Base-by-base conservation (phyloP, 2,329 filamentous ascomycete genomes). In the Sporothrix brunneoviolacea region DNA sequence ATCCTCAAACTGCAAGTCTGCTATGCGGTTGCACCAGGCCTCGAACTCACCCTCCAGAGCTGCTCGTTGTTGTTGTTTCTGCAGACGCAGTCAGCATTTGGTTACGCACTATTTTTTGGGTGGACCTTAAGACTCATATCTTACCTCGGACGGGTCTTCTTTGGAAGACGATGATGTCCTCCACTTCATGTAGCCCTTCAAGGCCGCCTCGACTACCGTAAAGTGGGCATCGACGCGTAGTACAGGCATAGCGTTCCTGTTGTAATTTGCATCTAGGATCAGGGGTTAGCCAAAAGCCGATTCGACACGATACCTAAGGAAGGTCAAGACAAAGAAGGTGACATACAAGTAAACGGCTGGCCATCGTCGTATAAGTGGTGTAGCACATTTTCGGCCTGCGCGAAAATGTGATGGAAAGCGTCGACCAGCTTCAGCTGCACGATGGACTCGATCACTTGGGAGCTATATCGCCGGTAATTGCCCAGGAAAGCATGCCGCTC, bases 401-500 rank as follows among this genome's bases (percentile, higher is more conserved):
- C 74, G n/a, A 98, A 77, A 46, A 97, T 91, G 65, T 96, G 88
- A 36, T 83, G 80, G 57, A 97, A 83, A 1, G 91, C 91, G 54
- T 96, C 91, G 45, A 86, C 80, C 3, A 91, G 82, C 59, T 88
- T 86, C 58, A 87, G 79, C 57, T 87, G 79, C 19, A 94, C 89
- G 55, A 97, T 88, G 15, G 79, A 79, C 67, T 97, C 91, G 50
- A 98, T 89, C 22, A 96, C 80, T 53, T 88, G 84, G 3, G 84
- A 83, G 64, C 90, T 93, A 62, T 95, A 97, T 53, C 93, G 80
- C 35, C 93, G 79, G 65, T 98, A 98, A 62, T 98, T 97, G 4
- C 91, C 90, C 10, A 97, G 76, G 64, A 98, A 98, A 1, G 90
- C 89, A 68, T 98, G 93, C 21, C 90, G 80, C 64, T 98, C 93